Evolutionary conservation across 164 flowering plant genomes (phyloP).

Genomic region (Platanus orientalis): DNA sequence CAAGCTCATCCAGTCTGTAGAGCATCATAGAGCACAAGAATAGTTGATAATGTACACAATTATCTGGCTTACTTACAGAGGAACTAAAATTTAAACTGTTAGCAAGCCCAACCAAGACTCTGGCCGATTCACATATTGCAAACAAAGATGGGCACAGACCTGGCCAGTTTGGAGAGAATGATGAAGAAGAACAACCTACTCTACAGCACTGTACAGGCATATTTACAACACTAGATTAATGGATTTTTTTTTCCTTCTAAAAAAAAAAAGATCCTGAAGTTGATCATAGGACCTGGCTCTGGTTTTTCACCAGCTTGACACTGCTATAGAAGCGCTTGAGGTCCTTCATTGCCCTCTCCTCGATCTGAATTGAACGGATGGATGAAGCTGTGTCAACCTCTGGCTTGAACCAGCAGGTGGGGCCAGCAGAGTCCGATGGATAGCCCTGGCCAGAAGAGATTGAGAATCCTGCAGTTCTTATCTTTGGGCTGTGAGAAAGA

Average conservation of each 20-base stretch:
- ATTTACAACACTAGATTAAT: too few species aligned
- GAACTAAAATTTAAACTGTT: too few species aligned
- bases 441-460: constrained; percentile 60
- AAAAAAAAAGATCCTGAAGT: background rate
- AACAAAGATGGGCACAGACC: too few species aligned
- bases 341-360: constrained; percentile 94
- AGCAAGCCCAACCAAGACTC: too few species aligned
- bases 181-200: too few species aligned
- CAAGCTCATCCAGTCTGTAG: too few species aligned
- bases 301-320: constrained; percentile 76
- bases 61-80: too few species aligned
- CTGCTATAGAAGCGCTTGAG: constrained; percentile 87
- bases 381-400: constrained; percentile 70
- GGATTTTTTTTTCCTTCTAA: too few species aligned
- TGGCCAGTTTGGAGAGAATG: too few species aligned
- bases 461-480: constrained; percentile 67
- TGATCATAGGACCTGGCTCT: constrained; percentile 21
- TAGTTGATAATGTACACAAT: too few species aligned
- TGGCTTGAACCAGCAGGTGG: constrained; percentile 90
- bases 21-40: too few species aligned
- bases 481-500: constrained; percentile 74
- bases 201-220: constrained; percentile 36
- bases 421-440: constrained; percentile 67
- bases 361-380: constrained; percentile 89
- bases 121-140: too few species aligned